Evolutionary conservation across 495 filamentous ascomycete species (phyloP).

Genomic region (Barbatosphaeria neglecta): DNA sequence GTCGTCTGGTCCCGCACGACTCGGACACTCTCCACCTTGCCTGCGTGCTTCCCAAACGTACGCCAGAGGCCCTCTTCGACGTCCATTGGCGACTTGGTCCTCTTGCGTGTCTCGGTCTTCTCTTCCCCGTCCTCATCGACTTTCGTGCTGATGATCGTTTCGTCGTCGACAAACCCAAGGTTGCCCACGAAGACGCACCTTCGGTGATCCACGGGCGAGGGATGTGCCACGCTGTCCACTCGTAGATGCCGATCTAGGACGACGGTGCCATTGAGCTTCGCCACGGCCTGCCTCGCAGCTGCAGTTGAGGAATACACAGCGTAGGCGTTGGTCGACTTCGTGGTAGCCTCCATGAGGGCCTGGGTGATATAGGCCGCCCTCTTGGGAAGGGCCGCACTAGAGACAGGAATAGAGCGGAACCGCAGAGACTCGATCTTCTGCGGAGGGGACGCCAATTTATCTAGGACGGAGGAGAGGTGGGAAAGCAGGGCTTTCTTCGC

Average conservation of each 20-base stretch:
- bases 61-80: constrained; percentile 94
- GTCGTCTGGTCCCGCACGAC: constrained; percentile 85
- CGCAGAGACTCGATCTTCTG: constrained; percentile 81
- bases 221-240: constrained; percentile 84
- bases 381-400: constrained; percentile 65
- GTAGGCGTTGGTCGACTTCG: constrained; percentile 91
- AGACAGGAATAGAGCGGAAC: constrained; percentile 84
- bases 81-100: constrained; percentile 62
- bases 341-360: constrained; percentile 73
- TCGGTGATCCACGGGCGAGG: constrained; percentile 64
- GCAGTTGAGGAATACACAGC: constrained; percentile 65
- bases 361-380: constrained; percentile 79
- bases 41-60: constrained; percentile 60
- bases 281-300: constrained; percentile 64
- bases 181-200: constrained; percentile 96
- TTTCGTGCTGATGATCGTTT: constrained; percentile 48
- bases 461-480: constrained; percentile 47
- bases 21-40: constrained; percentile 83
- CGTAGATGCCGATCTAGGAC: constrained; percentile 82
- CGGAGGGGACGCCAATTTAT: constrained; percentile 26
- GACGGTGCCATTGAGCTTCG: constrained; percentile 68
- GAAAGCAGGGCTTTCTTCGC: constrained; percentile 63
- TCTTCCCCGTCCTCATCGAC: constrained; percentile 38
- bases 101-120: constrained; percentile 48
- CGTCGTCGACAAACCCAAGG: constrained; percentile 86